Conservation (phyloP, 768 basidiomycete species). For the Sarcodon aspratus region DNA sequence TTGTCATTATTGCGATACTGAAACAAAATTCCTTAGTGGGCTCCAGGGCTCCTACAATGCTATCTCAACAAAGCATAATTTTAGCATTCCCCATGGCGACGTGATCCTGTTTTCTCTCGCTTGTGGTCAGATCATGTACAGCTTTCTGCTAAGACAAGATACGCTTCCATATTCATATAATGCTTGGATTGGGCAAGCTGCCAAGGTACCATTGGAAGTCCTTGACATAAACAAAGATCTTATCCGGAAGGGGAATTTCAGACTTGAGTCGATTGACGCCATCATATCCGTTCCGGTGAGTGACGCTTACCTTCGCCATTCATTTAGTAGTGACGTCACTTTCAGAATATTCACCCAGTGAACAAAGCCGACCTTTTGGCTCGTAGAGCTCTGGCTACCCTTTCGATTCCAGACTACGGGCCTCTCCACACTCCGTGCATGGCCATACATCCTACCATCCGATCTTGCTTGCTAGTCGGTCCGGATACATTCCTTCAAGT, state of each 20-base stretch:
- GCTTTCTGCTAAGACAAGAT: conserved; percentile 66
- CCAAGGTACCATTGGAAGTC: conserved; percentile 46
- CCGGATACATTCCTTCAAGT: conserved; percentile 71
- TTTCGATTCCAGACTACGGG: conserved; percentile 25
- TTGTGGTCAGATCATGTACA: conserved; percentile 82
- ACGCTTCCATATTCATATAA: conserved; percentile 74
- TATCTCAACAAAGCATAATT: conserved; percentile 52
- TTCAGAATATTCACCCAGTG: conserved; percentile 38
- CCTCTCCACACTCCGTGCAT: conserved; percentile 48
- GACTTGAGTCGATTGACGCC: conserved; percentile 44
- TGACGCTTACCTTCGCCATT: background rate
- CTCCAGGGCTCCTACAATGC: conserved; percentile 85
- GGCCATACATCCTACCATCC: conserved; percentile 66
- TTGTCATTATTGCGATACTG: background rate
- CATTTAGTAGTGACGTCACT: background rate
- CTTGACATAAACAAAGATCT: conserved; percentile 52
- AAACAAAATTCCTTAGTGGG: conserved; percentile 36
- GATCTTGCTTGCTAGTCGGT: conserved; percentile 48
- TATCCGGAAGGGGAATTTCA: conserved; percentile 44
- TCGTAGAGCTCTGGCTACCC: conserved; percentile 27
- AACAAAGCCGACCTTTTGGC: conserved; percentile 39
- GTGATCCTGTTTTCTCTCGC: conserved; percentile 74
- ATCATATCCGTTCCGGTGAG: conserved; percentile 20
- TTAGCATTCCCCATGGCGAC: conserved; percentile 74
- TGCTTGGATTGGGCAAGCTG: conserved; percentile 62